phyloP scores from a whole-genome alignment of 2,329 filamentous ascomycete species.

The Achaetomium macrosporum region DNA sequence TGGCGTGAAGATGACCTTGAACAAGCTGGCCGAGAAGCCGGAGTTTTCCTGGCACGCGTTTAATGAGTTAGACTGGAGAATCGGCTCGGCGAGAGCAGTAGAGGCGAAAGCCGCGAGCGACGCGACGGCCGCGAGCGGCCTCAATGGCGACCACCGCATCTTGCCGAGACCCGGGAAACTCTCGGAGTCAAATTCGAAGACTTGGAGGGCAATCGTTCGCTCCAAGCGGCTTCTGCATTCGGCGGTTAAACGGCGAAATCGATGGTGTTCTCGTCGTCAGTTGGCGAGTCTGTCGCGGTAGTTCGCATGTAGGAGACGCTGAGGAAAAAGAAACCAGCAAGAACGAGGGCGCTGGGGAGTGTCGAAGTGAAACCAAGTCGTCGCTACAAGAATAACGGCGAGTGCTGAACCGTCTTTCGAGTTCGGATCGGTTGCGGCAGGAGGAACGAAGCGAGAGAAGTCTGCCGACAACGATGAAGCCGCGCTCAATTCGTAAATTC shows the following conservation, averaged over 20 bases:
- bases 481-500: constrained; percentile 3
- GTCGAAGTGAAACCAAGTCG: constrained; percentile 2
- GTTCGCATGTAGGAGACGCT: neutral
- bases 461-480: constrained; percentile 18
- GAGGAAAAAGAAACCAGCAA: neutral
- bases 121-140: constrained; percentile 42
- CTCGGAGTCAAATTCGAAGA: neutral
- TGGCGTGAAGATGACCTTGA: constrained; percentile 77
- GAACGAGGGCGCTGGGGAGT: constrained; percentile 1
- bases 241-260: neutral
- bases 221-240: neutral
- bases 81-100: constrained; percentile 42
- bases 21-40: constrained; percentile 79
- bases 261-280: neutral
- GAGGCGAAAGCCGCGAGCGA: constrained; percentile 39
- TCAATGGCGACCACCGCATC: constrained; percentile 44
- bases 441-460: constrained; percentile 25
- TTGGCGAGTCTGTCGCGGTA: neutral
- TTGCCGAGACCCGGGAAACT: constrained; percentile 20
- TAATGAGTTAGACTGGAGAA: constrained; percentile 77
- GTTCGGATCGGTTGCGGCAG: constrained; percentile 16
- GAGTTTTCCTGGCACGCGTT: constrained; percentile 80
- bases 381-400: neutral
- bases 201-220: constrained; percentile 3
- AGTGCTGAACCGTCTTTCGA: neutral